Evolutionary conservation across 1,284 basidiomycete species (phyloP).

Genomic region (Takashimella tepidaria): DNA sequence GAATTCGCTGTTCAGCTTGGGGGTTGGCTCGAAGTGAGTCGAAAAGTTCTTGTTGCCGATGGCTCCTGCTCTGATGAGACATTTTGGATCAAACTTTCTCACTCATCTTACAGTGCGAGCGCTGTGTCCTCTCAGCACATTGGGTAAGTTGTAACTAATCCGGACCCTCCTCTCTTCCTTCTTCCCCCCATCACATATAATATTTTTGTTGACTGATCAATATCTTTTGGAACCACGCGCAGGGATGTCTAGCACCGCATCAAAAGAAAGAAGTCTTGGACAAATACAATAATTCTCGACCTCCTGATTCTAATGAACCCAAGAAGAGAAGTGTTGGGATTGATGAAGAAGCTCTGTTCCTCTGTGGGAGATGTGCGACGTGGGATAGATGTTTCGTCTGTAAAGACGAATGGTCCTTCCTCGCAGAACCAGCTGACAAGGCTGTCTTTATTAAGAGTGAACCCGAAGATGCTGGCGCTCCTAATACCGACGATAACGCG

Average conservation of each 20-base stretch:
- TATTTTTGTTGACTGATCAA: too few species aligned
- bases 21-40: slow-evolving; percentile 67
- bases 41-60: too few species aligned
- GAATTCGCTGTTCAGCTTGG: slow-evolving; percentile 57
- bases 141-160: slow-evolving; percentile 52
- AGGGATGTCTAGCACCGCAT: slow-evolving; percentile 58
- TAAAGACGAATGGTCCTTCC: slow-evolving; percentile 53
- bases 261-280: slow-evolving; percentile 69
- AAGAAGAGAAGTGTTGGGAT: slow-evolving; percentile 48
- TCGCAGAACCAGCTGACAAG: slow-evolving; percentile 1
- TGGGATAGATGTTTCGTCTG: slow-evolving; percentile 74
- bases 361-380: slow-evolving; percentile 69
- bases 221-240: not conserved
- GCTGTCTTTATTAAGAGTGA: not conserved
- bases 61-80: too few species aligned
- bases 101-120: slow-evolving; percentile 54
- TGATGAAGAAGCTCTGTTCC: slow-evolving; percentile 66
- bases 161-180: not conserved
- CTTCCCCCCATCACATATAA: not conserved
- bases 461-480: not conserved
- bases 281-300: slow-evolving; percentile 48
- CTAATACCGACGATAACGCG: too few species aligned
- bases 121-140: slow-evolving; percentile 69
- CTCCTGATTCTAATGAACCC: slow-evolving; percentile 46
- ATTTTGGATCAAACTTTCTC: not conserved